Evolutionary conservation across 2,329 filamentous ascomycete genomes (phyloP), one percentile per base, ranked within the genome.

Genomic region (Colletotrichum neosansevieriae): DNA sequence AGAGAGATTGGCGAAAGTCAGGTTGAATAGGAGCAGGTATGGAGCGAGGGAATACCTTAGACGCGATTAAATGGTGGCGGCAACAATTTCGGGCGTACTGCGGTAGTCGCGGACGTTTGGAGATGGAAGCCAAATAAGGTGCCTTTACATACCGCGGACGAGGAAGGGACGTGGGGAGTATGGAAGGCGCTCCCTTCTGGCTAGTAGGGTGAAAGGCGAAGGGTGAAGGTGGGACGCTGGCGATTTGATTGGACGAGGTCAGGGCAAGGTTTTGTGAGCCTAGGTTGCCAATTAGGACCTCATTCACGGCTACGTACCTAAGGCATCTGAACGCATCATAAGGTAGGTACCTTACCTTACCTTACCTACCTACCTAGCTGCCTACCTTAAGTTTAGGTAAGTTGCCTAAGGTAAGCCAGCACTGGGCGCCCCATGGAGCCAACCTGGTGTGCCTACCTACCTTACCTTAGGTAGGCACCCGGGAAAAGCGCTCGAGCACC

Each of bases 201-300:
- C 34, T 3, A 38, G 12, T 12, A n/a, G n/a, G n/a, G 34, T 38
- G 36, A 38, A 38, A 38, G 36, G 36, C 9, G 10, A 15, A 38
- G 11, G 17, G 63, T 29, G 60, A 40, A 64, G 54, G 67, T 69
- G 67, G 67, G 63, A 67, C 56, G 42, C 13, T 10, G 32, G 24
- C 15, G 4, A 29, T 21, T 12, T 69, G 50, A 67, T 69, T 69
- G 67, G 67, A 50, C 50, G 32, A 13, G 17, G 13, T 56, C 17
- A 19, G 15, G 21, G 29, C 29, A 53, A 36, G 36, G 32, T 34
- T 60, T 44, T 65, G 13, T 32, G 9, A 56, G 58, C n/a, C n/a
- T n/a, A n/a, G n/a, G n/a, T n/a, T n/a, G n/a, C n/a, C n/a, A n/a
- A n/a, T n/a, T n/a, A n/a, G n/a, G n/a, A n/a, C n/a, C n/a, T n/a